Percentiles rank a stretch among this genome's conserved stretches.
Conservation (phyloP, 1,284 basidiomycete genomes). For the Naganishia albida region DNA sequence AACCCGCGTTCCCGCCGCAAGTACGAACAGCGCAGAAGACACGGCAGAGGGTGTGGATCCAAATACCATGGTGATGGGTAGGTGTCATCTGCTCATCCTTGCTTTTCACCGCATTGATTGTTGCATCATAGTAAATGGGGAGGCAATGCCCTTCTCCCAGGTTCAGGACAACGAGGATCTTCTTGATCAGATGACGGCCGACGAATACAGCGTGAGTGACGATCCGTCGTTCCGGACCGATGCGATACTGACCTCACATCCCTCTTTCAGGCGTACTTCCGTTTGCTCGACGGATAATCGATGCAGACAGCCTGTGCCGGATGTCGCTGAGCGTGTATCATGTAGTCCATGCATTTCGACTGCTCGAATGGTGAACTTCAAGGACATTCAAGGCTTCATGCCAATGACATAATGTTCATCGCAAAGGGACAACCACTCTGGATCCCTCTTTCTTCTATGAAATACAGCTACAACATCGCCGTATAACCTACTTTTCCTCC, state of each 20-base stretch:
- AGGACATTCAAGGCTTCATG: no score
- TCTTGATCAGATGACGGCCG: slow-evolving; percentile 52
- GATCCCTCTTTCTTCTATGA: no score
- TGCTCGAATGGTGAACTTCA: no score
- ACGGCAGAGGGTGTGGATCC: slow-evolving; percentile 32
- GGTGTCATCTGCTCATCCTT: slow-evolving; percentile 20
- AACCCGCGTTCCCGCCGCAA: slow-evolving; percentile 13
- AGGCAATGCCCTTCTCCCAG: slow-evolving; percentile 45
- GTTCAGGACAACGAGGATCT: slow-evolving; percentile 49
- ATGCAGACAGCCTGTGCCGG: background rate
- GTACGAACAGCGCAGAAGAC: background rate
- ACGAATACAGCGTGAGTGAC: slow-evolving; percentile 52
- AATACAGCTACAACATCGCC: background rate
- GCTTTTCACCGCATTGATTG: background rate
- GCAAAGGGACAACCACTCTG: no score
- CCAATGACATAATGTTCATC: no score
- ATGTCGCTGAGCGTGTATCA: no score
- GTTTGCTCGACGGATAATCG: slow-evolving; percentile 18
- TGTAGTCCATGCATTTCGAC: no score
- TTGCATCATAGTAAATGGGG: slow-evolving; percentile 43
- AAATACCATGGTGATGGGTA: slow-evolving; percentile 41
- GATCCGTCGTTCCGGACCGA: no score
- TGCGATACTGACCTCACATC: background rate
- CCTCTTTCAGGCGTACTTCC: slow-evolving; percentile 35
- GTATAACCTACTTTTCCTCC: slow-evolving; percentile 44